Evolutionary conservation across 139 green algal species (phyloP).

Genomic region (Chlorella sp.): DNA sequence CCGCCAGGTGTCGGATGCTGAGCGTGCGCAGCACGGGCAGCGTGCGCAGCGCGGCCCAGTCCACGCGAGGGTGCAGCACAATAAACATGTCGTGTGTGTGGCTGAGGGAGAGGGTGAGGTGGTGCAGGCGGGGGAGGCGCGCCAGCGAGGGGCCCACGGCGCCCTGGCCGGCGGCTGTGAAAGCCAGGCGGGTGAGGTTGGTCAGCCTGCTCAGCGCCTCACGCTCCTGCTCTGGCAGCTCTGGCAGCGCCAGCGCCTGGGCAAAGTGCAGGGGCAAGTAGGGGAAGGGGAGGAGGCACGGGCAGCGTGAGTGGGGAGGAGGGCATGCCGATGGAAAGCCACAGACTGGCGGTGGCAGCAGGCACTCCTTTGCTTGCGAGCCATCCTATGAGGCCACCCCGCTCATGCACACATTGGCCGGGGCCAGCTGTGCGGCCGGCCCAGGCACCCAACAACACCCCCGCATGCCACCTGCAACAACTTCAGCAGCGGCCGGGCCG

Average conservation of each 20-base stretch:
- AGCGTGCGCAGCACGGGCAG: background rate
- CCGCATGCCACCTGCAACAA: too few relatives aligned
- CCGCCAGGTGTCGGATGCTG: background rate
- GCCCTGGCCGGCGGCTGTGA: background rate
- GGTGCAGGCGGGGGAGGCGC: background rate
- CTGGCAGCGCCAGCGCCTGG: constrained; percentile 11
- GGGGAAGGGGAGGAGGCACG: background rate
- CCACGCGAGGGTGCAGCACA: constrained; percentile 4
- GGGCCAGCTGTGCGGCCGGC: too few relatives aligned
- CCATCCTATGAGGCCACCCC: too few relatives aligned
- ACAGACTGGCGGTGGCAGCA: background rate
- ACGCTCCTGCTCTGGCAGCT: constrained; percentile 10
- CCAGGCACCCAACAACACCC: too few relatives aligned
- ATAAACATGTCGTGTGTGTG: constrained; percentile 19
- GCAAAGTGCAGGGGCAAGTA: too few relatives aligned
- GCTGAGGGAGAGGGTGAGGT: background rate
- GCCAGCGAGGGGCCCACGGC: constrained; percentile 15
- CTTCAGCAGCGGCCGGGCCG: too few relatives aligned
- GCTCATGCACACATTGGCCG: too few relatives aligned
- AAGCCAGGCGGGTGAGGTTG: constrained; percentile 38
- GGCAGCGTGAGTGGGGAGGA: background rate
- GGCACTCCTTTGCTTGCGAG: too few relatives aligned
- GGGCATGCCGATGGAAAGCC: too few relatives aligned
- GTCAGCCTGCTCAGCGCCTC: background rate
- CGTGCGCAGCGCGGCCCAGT: background rate